Evolutionary conservation across 208 protist genomes (phyloP).

Genomic region (Crithidia mellificae): DNA sequence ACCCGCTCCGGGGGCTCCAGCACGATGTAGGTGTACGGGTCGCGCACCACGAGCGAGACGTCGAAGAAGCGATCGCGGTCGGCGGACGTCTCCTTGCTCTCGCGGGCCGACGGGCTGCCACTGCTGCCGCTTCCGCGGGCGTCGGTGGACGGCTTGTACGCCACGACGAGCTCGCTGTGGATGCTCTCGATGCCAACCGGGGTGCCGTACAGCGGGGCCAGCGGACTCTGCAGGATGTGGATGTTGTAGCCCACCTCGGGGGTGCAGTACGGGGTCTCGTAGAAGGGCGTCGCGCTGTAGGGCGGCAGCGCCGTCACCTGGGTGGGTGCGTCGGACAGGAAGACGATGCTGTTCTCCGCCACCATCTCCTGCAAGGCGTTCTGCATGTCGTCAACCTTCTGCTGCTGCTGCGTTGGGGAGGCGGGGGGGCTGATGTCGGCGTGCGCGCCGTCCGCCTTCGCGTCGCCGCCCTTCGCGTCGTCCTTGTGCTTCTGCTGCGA

Average conservation of each 20-base stretch:
- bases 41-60: conserved; percentile 58
- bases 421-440: background rate
- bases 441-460: background rate
- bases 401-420: conserved; percentile 28
- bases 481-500: conserved; percentile 25
- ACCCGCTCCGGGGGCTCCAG: conserved; percentile 57
- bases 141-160: conserved; percentile 39
- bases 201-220: conserved; percentile 58
- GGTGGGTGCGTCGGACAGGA: conserved; percentile 31
- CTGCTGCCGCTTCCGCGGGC: conserved; percentile 2
- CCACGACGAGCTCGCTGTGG: conserved; percentile 64
- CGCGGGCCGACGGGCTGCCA: background rate
- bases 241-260: conserved; percentile 62
- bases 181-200: conserved; percentile 82
- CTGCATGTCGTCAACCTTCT: conserved; percentile 38
- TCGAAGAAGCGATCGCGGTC: conserved; percentile 65
- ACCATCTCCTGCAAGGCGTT: conserved; percentile 28
- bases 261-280: conserved; percentile 47
- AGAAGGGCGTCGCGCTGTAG: conserved; percentile 54
- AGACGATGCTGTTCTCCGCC: conserved; percentile 18
- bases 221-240: conserved; percentile 57
- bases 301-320: conserved; percentile 39
- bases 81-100: background rate
- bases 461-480: background rate
- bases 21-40: conserved; percentile 83